These are phyloP conservation scores for Nicotiana undulata DNA, from an alignment of 257 asterid species.

Conservation along the genomic window DNA sequence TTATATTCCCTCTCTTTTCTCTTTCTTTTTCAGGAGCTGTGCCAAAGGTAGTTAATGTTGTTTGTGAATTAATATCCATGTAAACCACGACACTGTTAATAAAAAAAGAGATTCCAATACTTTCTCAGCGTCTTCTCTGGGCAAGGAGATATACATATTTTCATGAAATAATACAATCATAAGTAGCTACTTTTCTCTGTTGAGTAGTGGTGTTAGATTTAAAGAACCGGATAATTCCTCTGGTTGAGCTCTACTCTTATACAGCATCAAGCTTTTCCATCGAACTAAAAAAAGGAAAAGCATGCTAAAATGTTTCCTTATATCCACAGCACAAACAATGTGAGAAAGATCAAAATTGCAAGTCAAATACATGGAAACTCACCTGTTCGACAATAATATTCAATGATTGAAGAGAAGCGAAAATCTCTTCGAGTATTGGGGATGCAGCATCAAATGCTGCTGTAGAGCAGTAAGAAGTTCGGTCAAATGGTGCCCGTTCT, in stretches of 20 bases:
- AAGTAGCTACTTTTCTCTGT: background rate
- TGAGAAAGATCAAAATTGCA: background rate
- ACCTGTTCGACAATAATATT: constrained; percentile 90
- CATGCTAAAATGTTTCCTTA: background rate
- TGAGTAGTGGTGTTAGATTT: background rate
- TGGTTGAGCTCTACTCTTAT: background rate
- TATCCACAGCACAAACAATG: background rate
- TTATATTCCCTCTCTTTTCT: background rate
- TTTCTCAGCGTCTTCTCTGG: background rate
- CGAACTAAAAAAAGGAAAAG: background rate
- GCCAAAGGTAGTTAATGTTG: background rate
- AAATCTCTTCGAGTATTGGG: constrained; percentile 63
- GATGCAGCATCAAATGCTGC: constrained; percentile 73
- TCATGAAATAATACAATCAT: background rate
- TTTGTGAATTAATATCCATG: background rate
- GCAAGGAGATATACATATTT: background rate
- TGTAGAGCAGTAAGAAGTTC: constrained; percentile 66
- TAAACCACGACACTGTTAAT: background rate
- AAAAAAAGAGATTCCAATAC: background rate
- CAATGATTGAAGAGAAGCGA: constrained; percentile 60
- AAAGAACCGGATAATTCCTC: background rate
- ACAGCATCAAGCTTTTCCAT: background rate
- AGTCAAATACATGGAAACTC: background rate
- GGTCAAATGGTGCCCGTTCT: constrained; percentile 81
- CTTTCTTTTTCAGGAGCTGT: background rate